These are phyloP conservation scores for Asterochloris sp. DNA, from an alignment of 139 green algal genomes.

Conservation along the genomic window DNA sequence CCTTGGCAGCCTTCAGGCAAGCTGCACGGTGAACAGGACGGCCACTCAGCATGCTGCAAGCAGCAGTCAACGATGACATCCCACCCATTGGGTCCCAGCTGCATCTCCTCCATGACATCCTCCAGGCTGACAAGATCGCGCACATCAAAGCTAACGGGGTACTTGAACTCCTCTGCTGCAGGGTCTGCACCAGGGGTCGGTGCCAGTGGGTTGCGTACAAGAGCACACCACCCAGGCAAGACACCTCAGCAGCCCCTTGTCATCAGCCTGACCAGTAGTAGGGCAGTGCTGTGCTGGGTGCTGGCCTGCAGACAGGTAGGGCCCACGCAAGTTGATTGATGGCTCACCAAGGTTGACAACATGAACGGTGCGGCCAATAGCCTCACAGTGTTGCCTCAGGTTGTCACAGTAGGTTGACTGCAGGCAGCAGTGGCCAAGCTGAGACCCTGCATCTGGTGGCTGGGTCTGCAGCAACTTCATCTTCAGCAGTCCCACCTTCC, in stretches of 20 bases:
- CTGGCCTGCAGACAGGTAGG: not conserved
- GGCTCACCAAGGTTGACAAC: constrained; percentile 89
- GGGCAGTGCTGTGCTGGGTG: not conserved
- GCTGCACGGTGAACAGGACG: too few relatives aligned
- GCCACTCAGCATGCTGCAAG: too few relatives aligned
- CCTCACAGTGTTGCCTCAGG: constrained; percentile 89
- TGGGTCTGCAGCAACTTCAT: not conserved
- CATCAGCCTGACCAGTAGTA: not conserved
- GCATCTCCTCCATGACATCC: constrained; percentile 94
- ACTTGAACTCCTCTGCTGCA: constrained; percentile 91
- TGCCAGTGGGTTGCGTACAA: too few relatives aligned
- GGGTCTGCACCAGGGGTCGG: constrained; percentile 37
- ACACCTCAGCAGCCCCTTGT: not conserved
- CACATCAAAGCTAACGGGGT: constrained; percentile 87
- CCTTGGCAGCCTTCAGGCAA: too few relatives aligned
- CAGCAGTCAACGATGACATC: not conserved
- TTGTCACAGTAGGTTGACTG: constrained; percentile 96
- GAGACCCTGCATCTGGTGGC: not conserved
- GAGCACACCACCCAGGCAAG: not conserved
- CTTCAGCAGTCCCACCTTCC: constrained; percentile 71
- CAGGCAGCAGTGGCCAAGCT: not conserved
- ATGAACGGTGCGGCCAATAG: constrained; percentile 74
- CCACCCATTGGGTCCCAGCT: constrained; percentile 94
- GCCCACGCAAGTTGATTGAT: not conserved
- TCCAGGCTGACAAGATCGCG: constrained; percentile 87